phyloP scores from a whole-genome alignment of 257 asterid species.

The Paraleonurus japonicus region DNA sequence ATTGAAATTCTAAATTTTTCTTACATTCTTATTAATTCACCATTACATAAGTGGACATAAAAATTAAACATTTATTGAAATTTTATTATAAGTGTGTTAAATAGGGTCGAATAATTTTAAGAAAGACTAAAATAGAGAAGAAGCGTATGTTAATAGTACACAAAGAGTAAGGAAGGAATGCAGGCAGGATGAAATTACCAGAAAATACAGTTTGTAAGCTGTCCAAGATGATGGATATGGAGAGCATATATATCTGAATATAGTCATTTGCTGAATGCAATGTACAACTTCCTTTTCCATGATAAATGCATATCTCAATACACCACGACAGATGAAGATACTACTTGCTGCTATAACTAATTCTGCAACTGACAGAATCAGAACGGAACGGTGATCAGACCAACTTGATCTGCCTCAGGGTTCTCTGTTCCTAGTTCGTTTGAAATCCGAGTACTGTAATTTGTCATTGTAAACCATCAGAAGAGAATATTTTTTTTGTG shows the following conservation, averaged over 20 bases:
- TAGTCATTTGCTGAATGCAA: slow-evolving; percentile 40
- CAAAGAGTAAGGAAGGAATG: no score
- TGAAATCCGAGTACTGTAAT: slow-evolving; percentile 45
- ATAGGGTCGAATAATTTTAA: no score
- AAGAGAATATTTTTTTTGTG: no score
- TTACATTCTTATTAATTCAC: no score
- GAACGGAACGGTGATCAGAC: slow-evolving; percentile 27
- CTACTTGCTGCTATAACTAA: slow-evolving; percentile 25
- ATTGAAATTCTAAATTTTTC: no score
- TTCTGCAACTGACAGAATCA: slow-evolving; percentile 33
- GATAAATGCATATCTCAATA: slow-evolving; percentile 39
- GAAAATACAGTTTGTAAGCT: slow-evolving; percentile 44
- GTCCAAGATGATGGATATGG: slow-evolving; percentile 40
- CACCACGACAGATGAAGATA: slow-evolving; percentile 27
- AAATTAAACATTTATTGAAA: no score
- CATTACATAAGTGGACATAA: no score
- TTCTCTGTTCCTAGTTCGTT: slow-evolving; percentile 56
- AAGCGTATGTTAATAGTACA: no score
- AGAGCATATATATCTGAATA: no score
- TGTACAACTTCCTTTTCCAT: slow-evolving; percentile 38
- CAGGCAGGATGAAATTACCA: no score
- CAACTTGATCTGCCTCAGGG: slow-evolving; percentile 34
- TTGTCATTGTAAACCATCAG: not conserved
- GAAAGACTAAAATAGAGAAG: no score
- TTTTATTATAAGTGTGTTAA: no score